phyloP scores from a whole-genome alignment of 352 stramenopile genomes.

The Pythium coloratum region DNA sequence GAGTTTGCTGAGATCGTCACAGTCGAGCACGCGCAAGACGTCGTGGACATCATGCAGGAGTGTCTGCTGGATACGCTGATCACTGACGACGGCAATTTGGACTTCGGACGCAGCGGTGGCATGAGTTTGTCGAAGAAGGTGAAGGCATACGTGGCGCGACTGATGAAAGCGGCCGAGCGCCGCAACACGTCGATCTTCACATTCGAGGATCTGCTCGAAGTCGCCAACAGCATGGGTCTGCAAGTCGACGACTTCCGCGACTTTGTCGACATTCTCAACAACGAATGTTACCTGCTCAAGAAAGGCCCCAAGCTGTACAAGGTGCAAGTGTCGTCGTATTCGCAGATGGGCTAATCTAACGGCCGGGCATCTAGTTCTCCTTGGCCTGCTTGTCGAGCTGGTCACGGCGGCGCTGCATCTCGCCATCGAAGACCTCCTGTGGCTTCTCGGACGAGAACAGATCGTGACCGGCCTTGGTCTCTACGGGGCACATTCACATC shows the following conservation, averaged over 20 bases:
- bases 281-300: slow-evolving; percentile 65
- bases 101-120: slow-evolving; percentile 52
- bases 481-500: slow-evolving; percentile 26
- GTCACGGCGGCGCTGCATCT: slow-evolving; percentile 64
- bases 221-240: slow-evolving; percentile 49
- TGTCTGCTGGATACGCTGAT: slow-evolving; percentile 85
- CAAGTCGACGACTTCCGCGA: slow-evolving; percentile 52
- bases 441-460: slow-evolving; percentile 85
- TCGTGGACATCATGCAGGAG: slow-evolving; percentile 93
- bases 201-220: slow-evolving; percentile 48
- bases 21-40: slow-evolving; percentile 92
- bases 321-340: slow-evolving; percentile 40
- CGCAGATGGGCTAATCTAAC: slow-evolving; percentile 25
- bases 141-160: slow-evolving; percentile 51
- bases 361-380: slow-evolving; percentile 2
- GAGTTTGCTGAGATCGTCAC: slow-evolving; percentile 92
- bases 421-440: slow-evolving; percentile 72
- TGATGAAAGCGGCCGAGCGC: slow-evolving; percentile 43
- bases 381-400: slow-evolving; percentile 63
- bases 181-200: slow-evolving; percentile 47
- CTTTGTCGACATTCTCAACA: slow-evolving; percentile 60
- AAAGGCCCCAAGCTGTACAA: slow-evolving; percentile 62
- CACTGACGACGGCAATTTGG: slow-evolving; percentile 77
- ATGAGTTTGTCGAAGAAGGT: slow-evolving; percentile 46
- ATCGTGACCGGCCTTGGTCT: slow-evolving; percentile 81